Base-by-base conservation (phyloP, 2,329 filamentous ascomycete species). In the Penicillium sp. region DNA sequence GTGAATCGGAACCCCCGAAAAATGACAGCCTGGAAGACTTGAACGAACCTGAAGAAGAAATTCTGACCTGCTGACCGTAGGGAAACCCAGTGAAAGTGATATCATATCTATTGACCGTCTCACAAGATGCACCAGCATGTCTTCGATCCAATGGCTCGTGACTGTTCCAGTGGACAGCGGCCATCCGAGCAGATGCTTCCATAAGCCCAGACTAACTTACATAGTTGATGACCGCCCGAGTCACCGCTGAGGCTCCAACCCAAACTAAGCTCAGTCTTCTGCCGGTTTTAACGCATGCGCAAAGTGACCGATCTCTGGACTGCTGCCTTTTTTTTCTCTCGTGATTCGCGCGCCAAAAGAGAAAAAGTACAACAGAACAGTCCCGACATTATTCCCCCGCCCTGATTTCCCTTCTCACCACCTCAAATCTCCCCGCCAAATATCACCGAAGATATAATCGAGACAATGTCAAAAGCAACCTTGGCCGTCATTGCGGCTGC, bases 401-500 rank as follows among this genome's bases (percentile, higher is more conserved):
- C 31, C 22, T 28, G 34, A 34, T 11, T 12, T 22, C 25, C 31
- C 34, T 11, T 38, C 42, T 43, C 48, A 31, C 28, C 48, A 6
- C 43, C 38, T 37, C 39, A 12, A 58, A 28, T 35, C 54, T 38
- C 20, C 20, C 42, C 56, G 38, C 25, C 17, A 47, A 17, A 28
- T 31, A 25, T 47, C 15, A 17, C 38, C 38, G 8, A 17, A 8
- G 15, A 41, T 20, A 20, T 31, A n/a, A 50, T 42, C 28, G 3
- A 22, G 4, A 52, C 59, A 66, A 94, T 94, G 90, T 92, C 90
- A 60, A 94, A 93, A 76, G 83, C 87, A 25, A 92, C 89, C 37
- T 71, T 94, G 68, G 89, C 89, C 66, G 83, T 91, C 61, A 88
- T 93, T 70, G 90, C 90, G 69, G 89, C 88, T 63, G 84, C 90